phyloP scores from a whole-genome alignment of 169 alveolate genomes.

The Sarcocystis neurona region DNA sequence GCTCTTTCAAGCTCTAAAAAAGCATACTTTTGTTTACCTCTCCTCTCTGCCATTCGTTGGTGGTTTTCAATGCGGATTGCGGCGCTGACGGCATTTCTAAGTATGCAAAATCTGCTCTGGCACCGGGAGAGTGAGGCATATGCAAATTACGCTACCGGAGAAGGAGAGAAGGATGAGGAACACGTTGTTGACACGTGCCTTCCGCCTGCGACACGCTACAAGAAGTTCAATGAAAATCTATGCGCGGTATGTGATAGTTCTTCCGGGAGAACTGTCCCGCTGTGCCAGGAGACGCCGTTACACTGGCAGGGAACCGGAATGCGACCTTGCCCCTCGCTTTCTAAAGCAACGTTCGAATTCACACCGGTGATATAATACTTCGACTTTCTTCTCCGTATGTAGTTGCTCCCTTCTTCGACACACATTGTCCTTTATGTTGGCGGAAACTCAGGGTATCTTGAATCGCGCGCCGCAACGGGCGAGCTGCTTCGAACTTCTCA shows the following conservation, averaged over 20 bases:
- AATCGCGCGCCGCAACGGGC: neutral
- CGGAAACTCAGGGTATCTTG: slow-evolving; percentile 15
- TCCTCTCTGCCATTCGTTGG: no score
- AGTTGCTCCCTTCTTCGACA: neutral
- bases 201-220: neutral
- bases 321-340: slow-evolving; percentile 19
- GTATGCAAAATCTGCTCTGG: no score
- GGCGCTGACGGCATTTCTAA: no score
- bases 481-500: slow-evolving; percentile 2
- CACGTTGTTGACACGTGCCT: slow-evolving; percentile 6
- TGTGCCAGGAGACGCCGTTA: neutral
- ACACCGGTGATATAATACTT: neutral
- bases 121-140: no score
- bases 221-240: neutral
- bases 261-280: neutral
- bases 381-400: neutral
- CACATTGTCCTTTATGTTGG: neutral
- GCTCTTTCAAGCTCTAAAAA: no score
- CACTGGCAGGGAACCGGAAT: neutral
- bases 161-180: no score
- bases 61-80: no score
- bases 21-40: no score
- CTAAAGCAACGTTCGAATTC: neutral
- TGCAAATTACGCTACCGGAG: no score
- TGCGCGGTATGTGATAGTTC: neutral